Evolutionary conservation across 768 basidiomycete species (phyloP), one percentile per base, ranked within the genome.

Genomic region (Chalciporus piperatus): DNA sequence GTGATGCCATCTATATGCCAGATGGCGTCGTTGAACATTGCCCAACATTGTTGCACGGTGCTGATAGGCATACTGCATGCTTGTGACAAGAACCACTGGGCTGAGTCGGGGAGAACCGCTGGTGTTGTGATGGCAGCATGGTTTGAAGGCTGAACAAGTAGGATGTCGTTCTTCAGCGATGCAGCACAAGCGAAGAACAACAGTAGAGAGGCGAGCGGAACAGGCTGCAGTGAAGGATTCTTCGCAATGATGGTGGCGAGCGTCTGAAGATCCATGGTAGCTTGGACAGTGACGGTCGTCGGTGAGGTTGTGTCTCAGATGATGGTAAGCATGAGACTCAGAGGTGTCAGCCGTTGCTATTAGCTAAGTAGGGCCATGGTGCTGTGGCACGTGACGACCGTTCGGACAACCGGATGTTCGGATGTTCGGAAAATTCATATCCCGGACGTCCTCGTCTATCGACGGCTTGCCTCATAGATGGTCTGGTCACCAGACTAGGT

Each of bases 181-280:
- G 23, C 7, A 6, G 22, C 12, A 3, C 0, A 46, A 5, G 45
- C 44, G 17, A 50, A n/a, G n/a, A 54, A 50, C 1, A 50, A 1
- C 1, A 54, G 22, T 22, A 54, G 13, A 2, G 0, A 1, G 6
- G 45, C 1, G 0, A 54, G 35, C 20, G 52, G 9, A 3, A 54
- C 30, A 0, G 44, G 27, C 10, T 41, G 39, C 9, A 53, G 7
- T 0, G 35, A 38, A 6, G 46, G 47, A 39, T 48, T 25, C 41
- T 9, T 22, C 1, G 27, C 6, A 23, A 53, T 7, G 9, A 25
- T 1, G 2, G 14, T 16, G 0, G 42, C 11, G 12, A 53, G 12
- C 2, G 37, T 19, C 7, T 35, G 41, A 3, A 53, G n/a, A 17
- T 53, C 47, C 52, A 53, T 53, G n/a, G 25, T 25, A 25, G 25